These are phyloP conservation scores for Guyanaporus albipodus DNA, from an alignment of 768 basidiomycete species.

Conservation along the genomic window DNA sequence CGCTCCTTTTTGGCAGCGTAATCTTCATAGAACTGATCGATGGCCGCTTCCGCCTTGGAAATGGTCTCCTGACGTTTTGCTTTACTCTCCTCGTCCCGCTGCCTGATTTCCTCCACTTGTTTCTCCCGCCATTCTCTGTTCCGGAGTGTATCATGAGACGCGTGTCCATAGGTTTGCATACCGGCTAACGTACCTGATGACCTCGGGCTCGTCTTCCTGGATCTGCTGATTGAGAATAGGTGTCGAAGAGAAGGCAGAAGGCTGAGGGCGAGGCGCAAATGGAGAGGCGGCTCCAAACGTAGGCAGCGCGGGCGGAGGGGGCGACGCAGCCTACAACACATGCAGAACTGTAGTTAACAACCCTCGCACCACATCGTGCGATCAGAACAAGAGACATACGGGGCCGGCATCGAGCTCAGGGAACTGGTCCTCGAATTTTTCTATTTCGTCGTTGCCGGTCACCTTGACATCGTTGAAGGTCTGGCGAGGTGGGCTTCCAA, in stretches of 20 bases:
- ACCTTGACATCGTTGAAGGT: conserved; percentile 61
- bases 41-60: conserved; percentile 75
- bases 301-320: conserved; percentile 29
- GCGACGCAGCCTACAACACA: conserved; percentile 32
- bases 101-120: conserved; percentile 78
- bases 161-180: background rate
- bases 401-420: conserved; percentile 65
- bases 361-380: conserved; percentile 1
- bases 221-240: conserved; percentile 67
- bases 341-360: conserved; percentile 6
- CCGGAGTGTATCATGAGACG: background rate
- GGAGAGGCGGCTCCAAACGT: conserved; percentile 49
- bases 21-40: conserved; percentile 88
- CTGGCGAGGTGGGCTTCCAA: conserved; percentile 45
- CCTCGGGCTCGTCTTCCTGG: conserved; percentile 80
- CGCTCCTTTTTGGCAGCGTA: conserved; percentile 87
- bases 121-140: conserved; percentile 84
- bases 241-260: conserved; percentile 64
- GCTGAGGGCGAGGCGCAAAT: conserved; percentile 76
- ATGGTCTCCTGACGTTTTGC: conserved; percentile 78
- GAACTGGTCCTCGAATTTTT: conserved; percentile 82
- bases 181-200: conserved; percentile 59
- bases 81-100: conserved; percentile 78
- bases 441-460: conserved; percentile 81
- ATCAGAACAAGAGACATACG: conserved; percentile 27